Evolutionary conservation across 805 yeast species (phyloP).

Genomic region (Maudiozyma pseudohumilis): DNA sequence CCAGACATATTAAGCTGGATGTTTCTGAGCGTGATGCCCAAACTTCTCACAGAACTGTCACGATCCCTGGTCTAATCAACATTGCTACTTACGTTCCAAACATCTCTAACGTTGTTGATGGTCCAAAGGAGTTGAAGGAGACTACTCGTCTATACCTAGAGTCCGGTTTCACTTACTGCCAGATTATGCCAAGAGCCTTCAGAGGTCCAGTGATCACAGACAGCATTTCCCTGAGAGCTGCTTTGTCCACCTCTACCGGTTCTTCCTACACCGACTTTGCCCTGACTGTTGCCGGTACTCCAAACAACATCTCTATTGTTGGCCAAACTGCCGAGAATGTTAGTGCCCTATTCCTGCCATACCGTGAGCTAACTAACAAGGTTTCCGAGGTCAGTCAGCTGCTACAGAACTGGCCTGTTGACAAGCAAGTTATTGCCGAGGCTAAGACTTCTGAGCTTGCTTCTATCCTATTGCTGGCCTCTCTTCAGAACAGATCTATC

Average conservation of each 20-base stretch:
- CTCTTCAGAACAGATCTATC: constrained; percentile 72
- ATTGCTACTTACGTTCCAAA: constrained; percentile 71
- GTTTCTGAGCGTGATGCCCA: constrained; percentile 78
- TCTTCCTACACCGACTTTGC: constrained; percentile 75
- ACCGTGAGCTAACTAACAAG: constrained; percentile 59
- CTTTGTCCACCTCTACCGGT: constrained; percentile 40
- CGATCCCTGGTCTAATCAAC: constrained; percentile 81
- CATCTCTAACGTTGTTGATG: constrained; percentile 35
- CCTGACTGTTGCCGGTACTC: constrained; percentile 75
- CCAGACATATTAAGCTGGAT: constrained; percentile 55
- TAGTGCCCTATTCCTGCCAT: constrained; percentile 74
- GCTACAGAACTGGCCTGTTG: constrained; percentile 73
- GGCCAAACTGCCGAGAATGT: constrained; percentile 55
- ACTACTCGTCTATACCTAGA: constrained; percentile 63
- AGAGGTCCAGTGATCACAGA: constrained; percentile 55
- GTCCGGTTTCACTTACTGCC: constrained; percentile 82
- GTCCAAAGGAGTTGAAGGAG: constrained; percentile 50
- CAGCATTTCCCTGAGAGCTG: constrained; percentile 53
- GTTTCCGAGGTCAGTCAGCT: constrained; percentile 74
- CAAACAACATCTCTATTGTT: constrained; percentile 51
- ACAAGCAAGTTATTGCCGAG: constrained; percentile 82
- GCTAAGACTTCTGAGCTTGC: constrained; percentile 89
- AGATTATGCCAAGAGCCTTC: constrained; percentile 63
- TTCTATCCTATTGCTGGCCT: constrained; percentile 80
- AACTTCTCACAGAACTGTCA: constrained; percentile 74